Evolutionary conservation across 352 stramenopile genomes (phyloP).

Genomic region (Phytophthora pini): DNA sequence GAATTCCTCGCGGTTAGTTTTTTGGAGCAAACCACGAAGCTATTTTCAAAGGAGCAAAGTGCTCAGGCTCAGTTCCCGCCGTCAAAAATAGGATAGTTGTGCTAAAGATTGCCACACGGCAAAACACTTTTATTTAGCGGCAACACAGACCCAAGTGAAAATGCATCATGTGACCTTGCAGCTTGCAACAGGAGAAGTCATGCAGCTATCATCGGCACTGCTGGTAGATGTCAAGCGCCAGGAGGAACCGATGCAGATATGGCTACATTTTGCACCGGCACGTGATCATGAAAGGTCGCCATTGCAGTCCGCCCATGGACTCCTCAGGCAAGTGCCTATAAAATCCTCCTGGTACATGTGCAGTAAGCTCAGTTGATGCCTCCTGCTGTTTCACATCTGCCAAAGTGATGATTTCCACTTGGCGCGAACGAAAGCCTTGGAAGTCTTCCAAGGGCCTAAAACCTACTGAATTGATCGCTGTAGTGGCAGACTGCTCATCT

Average conservation of each 20-base stretch:
- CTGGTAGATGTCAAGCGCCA: not conserved
- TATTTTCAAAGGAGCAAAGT: constrained; percentile 2
- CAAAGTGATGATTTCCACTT: not conserved
- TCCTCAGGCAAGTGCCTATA: not conserved
- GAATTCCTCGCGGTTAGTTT: constrained; percentile 2
- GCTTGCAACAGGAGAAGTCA: not conserved
- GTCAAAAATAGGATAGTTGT: constrained; percentile 39
- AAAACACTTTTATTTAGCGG: constrained; percentile 16
- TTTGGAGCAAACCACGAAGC: too few relatives aligned
- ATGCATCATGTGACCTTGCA: not conserved
- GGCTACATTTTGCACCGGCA: constrained; percentile 30
- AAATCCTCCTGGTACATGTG: not conserved
- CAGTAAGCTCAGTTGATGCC: not conserved
- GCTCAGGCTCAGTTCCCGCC: constrained; percentile 1
- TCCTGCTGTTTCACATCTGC: constrained; percentile 14
- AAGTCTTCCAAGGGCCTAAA: not conserved
- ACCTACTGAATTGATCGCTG: constrained; percentile 3
- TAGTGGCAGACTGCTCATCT: not conserved
- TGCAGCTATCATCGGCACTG: not conserved
- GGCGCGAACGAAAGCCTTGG: constrained; percentile 21
- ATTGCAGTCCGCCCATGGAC: not conserved
- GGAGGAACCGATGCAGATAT: constrained; percentile 3
- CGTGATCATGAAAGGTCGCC: constrained; percentile 23
- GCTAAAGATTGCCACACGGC: constrained; percentile 7
- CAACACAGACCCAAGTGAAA: not conserved